Evolutionary conservation across 2,329 filamentous ascomycete genomes (phyloP), one percentile per base, ranked within the genome.

Genomic region (Botrytis aclada): DNA sequence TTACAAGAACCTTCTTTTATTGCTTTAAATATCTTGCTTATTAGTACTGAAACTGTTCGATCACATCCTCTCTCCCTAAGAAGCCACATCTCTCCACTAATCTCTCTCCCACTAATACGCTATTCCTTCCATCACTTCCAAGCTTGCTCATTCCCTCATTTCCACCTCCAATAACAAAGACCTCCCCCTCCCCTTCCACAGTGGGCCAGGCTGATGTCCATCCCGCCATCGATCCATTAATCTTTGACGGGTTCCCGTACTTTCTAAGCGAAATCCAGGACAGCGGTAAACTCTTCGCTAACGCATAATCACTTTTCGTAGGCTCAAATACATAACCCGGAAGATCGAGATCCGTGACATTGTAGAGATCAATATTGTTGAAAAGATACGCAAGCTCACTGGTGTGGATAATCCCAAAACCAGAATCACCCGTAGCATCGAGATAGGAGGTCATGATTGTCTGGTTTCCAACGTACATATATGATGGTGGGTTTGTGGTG

Each of bases 301-400:
- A 79, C 1, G 79, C 79, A 61, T 83, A 82, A 77, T 88, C 86
- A 8, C 77, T 77, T 1, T 76, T 63, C 0, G 81, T 81, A 0
- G 84, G 82, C 20, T 82, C 77, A 78, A 82, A 83, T 69, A 62
- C 47, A 37, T 75, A 75, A 4, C 62, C 69, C 1, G 66, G 54
- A 22, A 75, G 65, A 2, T 62, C 37, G 9, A 77, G 79, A 78
- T 79, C 80, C 14, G 77, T 77, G 5, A 78, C 77, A 69, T 86
- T 81, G 77, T 85, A 88, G 69, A 83, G 80, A 3, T 83, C 81
- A 29, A 85, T 75, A 72, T 84, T 84, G 18, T 82, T 86, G 73
- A 85, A 88, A 5, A 86, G 80, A 78, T 88, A 88, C 8, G 85
- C 83, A 39, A 88, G 84, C 69, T 88, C 87, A 0, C 85, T 84